Evolutionary conservation across 345 rosid genomes (phyloP).

Genomic region (Acer saccharum): DNA sequence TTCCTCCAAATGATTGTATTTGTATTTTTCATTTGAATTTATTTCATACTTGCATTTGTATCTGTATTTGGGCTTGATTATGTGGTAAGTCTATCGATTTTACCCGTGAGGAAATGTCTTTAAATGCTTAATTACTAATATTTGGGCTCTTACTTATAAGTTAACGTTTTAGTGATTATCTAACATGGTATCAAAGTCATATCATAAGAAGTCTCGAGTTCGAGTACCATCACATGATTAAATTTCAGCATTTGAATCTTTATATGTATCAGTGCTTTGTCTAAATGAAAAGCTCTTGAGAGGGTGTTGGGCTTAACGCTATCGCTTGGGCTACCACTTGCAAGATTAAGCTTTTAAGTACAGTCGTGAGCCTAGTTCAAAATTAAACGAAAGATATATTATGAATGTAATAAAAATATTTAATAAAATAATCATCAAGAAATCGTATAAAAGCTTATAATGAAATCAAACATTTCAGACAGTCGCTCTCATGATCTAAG

Average conservation of each 20-base stretch:
- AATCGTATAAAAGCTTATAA: no score
- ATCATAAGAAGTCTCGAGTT: not conserved
- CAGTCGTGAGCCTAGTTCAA: no score
- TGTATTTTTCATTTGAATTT: not conserved
- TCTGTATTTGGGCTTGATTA: not conserved
- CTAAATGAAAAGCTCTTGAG: no score
- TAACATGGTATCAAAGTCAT: not conserved
- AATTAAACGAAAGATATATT: no score
- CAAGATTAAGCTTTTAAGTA: no score
- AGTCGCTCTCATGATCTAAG: slow-evolving; percentile 85
- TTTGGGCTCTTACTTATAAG: not conserved
- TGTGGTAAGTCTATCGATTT: not conserved
- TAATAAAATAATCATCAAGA: no score
- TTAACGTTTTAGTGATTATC: no score
- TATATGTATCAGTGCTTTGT: no score
- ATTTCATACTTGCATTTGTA: not conserved
- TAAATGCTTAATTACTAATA: not conserved
- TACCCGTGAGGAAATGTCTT: not conserved
- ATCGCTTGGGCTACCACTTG: not conserved
- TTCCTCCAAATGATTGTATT: not conserved
- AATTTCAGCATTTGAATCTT: no score
- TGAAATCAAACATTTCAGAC: no score
- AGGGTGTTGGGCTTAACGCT: not conserved
- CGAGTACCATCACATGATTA: not conserved
- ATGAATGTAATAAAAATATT: no score